These are phyloP conservation scores for Phalaenopsis hybrid DNA, from an alignment of 116 monocot genomes.

Conservation along the genomic window DNA sequence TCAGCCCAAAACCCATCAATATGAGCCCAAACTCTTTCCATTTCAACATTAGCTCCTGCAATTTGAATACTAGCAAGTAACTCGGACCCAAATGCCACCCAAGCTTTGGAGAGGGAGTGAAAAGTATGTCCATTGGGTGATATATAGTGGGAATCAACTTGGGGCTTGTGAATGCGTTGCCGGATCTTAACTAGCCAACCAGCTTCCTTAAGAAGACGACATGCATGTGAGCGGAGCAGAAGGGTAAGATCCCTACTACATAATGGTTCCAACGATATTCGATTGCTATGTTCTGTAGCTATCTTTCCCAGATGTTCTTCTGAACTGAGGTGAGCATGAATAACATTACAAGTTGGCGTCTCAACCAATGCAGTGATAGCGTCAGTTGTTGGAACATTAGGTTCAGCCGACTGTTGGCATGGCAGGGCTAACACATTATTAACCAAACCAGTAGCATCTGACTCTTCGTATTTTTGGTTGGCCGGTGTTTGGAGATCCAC, in stretches of 20 bases:
- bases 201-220: constrained; percentile 47
- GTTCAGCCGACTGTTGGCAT: not conserved
- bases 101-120: constrained; percentile 46
- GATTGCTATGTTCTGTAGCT: too few species aligned
- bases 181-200: constrained; percentile 41
- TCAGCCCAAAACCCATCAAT: constrained; percentile 51
- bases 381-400: not conserved
- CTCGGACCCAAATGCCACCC: constrained; percentile 50
- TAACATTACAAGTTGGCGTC: too few species aligned
- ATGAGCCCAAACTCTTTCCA: constrained; percentile 44
- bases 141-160: constrained; percentile 23
- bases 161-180: constrained; percentile 5
- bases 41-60: constrained; percentile 14
- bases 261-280: constrained; percentile 9
- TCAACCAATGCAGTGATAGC: not conserved
- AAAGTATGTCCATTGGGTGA: constrained; percentile 26
- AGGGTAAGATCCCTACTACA: constrained; percentile 20
- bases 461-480: not conserved
- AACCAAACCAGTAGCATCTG: not conserved
- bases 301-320: too few species aligned
- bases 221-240: constrained; percentile 46
- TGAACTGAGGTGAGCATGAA: too few species aligned
- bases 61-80: constrained; percentile 15
- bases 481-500: not conserved
- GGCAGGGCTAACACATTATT: not conserved